These are phyloP conservation scores for Herpotrichia juniperi DNA, from an alignment of 2,329 filamentous ascomycete genomes.

Conservation along the genomic window DNA sequence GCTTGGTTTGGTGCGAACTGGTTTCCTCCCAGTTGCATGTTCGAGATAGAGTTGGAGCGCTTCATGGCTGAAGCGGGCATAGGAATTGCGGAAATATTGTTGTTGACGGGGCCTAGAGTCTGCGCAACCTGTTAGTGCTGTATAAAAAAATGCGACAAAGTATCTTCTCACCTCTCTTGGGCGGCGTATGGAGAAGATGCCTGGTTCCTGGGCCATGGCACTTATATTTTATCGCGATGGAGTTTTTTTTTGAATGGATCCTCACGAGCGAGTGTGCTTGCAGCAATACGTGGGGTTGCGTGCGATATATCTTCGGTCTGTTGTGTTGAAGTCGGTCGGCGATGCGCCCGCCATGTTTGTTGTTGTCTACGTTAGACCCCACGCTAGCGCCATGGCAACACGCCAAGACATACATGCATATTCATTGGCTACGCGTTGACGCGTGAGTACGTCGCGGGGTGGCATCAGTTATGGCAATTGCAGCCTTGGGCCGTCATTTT, in stretches of 20 bases:
- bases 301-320: not conserved
- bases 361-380: slow-evolving; percentile 31
- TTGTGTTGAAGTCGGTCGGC: slow-evolving; percentile 2
- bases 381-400: slow-evolving; percentile 28
- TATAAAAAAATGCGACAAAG: slow-evolving; percentile 16
- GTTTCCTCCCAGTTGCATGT: slow-evolving; percentile 61
- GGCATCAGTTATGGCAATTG: not conserved
- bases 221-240: not conserved
- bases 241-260: not conserved
- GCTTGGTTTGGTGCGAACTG: slow-evolving; percentile 72
- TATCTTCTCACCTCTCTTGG: slow-evolving; percentile 77
- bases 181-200: slow-evolving; percentile 89
- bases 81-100: slow-evolving; percentile 81
- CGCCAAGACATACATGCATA: slow-evolving; percentile 1
- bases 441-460: not conserved
- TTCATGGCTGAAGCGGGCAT: slow-evolving; percentile 94
- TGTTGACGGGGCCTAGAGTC: slow-evolving; percentile 87
- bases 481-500: not conserved
- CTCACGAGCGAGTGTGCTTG: not conserved
- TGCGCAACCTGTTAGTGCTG: slow-evolving; percentile 47
- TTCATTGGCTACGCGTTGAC: slow-evolving; percentile 20
- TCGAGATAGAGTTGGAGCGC: slow-evolving; percentile 79
- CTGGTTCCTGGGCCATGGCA: slow-evolving; percentile 51
- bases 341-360: slow-evolving; percentile 27
- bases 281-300: not conserved